Base-by-base conservation (phyloP, 2,329 filamentous ascomycete species). In the Aplosporella prunicola region DNA sequence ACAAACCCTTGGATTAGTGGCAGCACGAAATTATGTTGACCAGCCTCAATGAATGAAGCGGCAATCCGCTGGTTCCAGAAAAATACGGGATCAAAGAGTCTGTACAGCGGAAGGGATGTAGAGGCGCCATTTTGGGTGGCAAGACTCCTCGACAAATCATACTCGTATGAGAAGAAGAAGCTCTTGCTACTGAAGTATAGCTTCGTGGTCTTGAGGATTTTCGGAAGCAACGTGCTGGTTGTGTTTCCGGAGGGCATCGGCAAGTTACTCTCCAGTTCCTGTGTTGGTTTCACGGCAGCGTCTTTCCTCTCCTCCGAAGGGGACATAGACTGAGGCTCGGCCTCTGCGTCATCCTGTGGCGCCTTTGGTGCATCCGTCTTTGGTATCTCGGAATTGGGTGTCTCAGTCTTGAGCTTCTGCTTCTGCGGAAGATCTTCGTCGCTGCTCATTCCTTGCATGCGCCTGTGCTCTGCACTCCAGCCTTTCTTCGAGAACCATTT, bases 101-200 rank as follows among this genome's bases (percentile, higher is more conserved):
- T 75, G 56, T 85, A 73, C 4, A 94, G 64, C 5, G 87, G 79
- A 4, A 74, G 47, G 30, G 71, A 43, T 13, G 30, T 69, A 10
- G 63, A 60, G 16, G 51, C 59, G 6, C 57, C 38, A 29, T 59
- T 57, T 48, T 66, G 60, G 24, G 57, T 55, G 35, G 58, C 56
- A 43, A 73, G 56, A 38, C 73, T 78, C 39, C 80, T 74, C 1
- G 91, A 96, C 34, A 98, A 74, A 55, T 98, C 88, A 55, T 89
- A 74, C 46, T 98, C 91, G 57, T 98, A 95, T 1, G 88, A 88
- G 58, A 89, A 98, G 66, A 82, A 96, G 59, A 95, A 96, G 56
- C 85, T 95, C 45, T 74, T 73, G 0, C 78, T 73, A 1, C 82
- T 79, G 53, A 95, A 89, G 43, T 94, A 75, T 39, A 96, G 75